phyloP scores from a whole-genome alignment of 768 basidiomycete genomes.

The Pleurotus sapidus region DNA sequence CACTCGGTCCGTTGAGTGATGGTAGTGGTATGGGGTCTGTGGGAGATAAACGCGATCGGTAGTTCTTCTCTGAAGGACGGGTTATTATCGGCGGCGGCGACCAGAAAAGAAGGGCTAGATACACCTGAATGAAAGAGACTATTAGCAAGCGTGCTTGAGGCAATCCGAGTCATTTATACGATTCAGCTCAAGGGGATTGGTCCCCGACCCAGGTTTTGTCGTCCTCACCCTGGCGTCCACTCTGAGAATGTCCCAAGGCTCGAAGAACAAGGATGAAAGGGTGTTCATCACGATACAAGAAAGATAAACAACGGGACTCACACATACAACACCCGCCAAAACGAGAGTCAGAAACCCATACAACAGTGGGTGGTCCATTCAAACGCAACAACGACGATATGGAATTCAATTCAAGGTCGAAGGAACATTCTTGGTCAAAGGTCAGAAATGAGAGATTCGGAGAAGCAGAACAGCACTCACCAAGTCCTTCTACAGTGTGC shows the following conservation, averaged over 20 bases:
- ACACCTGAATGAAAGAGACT: constrained; percentile 46
- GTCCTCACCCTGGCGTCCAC: constrained; percentile 63
- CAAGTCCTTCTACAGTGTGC: neutral
- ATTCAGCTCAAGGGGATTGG: constrained; percentile 36
- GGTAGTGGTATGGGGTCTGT: constrained; percentile 54
- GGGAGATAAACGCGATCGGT: constrained; percentile 54
- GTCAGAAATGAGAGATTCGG: constrained; percentile 3
- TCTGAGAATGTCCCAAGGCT: constrained; percentile 54
- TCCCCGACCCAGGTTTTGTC: constrained; percentile 53
- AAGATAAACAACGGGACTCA: constrained; percentile 23
- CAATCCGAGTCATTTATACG: constrained; percentile 9
- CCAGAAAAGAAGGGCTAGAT: constrained; percentile 67
- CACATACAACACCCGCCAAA: constrained; percentile 29
- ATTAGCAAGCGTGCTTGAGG: neutral
- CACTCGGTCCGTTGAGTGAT: constrained; percentile 49
- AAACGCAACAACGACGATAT: neutral
- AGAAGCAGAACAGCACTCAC: constrained; percentile 3
- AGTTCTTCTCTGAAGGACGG: constrained; percentile 65
- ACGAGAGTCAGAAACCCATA: constrained; percentile 32
- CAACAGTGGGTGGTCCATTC: constrained; percentile 29
- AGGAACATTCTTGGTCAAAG: neutral
- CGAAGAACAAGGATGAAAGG: constrained; percentile 95
- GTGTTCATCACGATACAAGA: constrained; percentile 48
- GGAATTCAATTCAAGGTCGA: constrained; percentile 1
- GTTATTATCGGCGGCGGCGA: constrained; percentile 69